These are phyloP conservation scores for Ichthyophonus hoferi DNA, from an alignment of 208 protist genomes.

Conservation along the genomic window DNA sequence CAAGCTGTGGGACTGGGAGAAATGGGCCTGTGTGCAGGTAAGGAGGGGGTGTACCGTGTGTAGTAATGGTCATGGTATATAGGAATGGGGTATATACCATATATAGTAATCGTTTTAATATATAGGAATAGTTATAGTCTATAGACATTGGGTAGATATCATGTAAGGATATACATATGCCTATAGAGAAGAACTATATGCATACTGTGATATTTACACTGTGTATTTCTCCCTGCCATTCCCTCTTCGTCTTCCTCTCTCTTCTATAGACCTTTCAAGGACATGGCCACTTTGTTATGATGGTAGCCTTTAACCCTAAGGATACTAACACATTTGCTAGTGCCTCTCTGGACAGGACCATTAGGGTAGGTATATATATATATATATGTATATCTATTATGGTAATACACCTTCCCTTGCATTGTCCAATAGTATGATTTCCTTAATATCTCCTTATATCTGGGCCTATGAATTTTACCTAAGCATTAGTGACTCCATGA, in stretches of 20 bases:
- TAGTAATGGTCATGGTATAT: background rate
- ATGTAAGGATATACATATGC: no score
- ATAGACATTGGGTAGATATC: no score
- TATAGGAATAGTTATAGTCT: no score
- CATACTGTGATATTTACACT: background rate
- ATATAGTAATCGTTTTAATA: background rate
- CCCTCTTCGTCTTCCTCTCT: background rate
- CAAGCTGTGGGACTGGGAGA: constrained; percentile 96
- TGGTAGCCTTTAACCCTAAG: constrained; percentile 91
- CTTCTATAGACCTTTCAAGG: constrained; percentile 83
- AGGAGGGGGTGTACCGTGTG: background rate
- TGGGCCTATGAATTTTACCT: no score
- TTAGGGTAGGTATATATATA: constrained; percentile 79
- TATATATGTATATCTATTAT: no score
- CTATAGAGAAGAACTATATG: no score
- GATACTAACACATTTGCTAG: constrained; percentile 94
- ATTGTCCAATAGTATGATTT: background rate
- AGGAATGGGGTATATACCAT: background rate
- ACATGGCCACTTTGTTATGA: constrained; percentile 97
- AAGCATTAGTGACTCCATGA: no score
- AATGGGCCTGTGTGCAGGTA: constrained; percentile 80
- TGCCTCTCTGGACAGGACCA: constrained; percentile 89
- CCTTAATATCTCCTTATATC: no score
- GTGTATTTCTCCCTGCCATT: background rate
- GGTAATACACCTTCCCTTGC: no score